Evolutionary conservation across 2,329 filamentous ascomycete genomes (phyloP).

Genomic region (Exophiala phaeomuriformis): DNA sequence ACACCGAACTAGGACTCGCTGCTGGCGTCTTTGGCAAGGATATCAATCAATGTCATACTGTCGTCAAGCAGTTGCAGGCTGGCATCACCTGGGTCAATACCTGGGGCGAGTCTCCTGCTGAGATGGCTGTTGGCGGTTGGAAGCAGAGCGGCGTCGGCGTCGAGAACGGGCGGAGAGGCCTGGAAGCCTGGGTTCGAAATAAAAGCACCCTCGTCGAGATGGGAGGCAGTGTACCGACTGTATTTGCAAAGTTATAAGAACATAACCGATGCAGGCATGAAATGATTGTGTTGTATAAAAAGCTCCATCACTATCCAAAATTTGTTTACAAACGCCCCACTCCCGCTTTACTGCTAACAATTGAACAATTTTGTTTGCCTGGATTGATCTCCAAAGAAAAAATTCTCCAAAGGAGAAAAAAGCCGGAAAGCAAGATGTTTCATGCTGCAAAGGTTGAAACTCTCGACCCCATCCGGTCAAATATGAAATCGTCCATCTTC

Average conservation of each 20-base stretch:
- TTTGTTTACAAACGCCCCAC: neutral
- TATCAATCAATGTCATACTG: conserved; percentile 63
- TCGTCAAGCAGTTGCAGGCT: conserved; percentile 64
- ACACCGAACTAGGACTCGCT: conserved; percentile 69
- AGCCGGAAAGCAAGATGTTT: neutral
- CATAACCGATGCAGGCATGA: no score
- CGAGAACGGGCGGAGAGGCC: conserved; percentile 72
- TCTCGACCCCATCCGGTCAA: conserved; percentile 39
- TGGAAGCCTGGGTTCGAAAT: conserved; percentile 76
- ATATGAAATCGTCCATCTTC: conserved; percentile 37
- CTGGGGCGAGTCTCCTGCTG: conserved; percentile 85
- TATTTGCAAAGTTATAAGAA: conserved; percentile 62
- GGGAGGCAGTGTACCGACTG: conserved; percentile 60
- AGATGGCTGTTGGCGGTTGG: conserved; percentile 91
- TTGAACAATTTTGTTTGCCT: no score
- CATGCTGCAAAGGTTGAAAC: conserved; percentile 28
- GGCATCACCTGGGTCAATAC: conserved; percentile 91
- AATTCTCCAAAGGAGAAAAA: no score
- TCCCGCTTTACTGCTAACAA: no score
- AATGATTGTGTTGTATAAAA: neutral
- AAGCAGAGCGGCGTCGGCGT: conserved; percentile 82
- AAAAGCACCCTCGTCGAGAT: conserved; percentile 86
- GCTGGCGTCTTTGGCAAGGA: conserved; percentile 77
- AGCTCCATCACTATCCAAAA: neutral
- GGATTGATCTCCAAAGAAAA: no score